Evolutionary conservation across 1,284 basidiomycete species (phyloP), one percentile per base, ranked within the genome.

Genomic region (Xerocomus nothofagi): DNA sequence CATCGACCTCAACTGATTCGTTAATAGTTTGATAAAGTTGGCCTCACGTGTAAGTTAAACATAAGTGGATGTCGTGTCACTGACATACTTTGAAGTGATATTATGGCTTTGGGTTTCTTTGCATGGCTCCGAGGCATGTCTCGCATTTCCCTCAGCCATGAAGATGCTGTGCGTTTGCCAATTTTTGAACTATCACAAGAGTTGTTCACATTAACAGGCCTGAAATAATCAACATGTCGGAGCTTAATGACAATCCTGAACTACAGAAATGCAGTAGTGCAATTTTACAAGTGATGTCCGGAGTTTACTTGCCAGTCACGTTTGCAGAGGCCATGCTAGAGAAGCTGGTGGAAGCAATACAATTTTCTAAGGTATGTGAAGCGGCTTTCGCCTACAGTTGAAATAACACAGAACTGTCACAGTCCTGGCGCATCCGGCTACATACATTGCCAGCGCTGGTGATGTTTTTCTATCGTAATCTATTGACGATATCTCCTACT

Each of bases 381-480:
- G n/a, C 5, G 29, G 11, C 12, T 23, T 6, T 40, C 26, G 12
- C 14, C 5, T 18, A 12, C 4, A 42, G 36, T 33, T 38, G 27
- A 48, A 42, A 55, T 50, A 31, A 53, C 29, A 58, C 30, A 39
- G 3, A 45, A 33, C 44, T 47, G 23, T 46, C 23, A 36, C 53
- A 91, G 87, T 88, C 86, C 17, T 91, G 88, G 87, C 78, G 87
- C 40, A 86, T 91, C 56, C 82, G 88, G 15, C 72, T 88, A 17
- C 82, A 88, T 64, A 84, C 85, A 14, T 67, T 89, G 26, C 84
- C 85, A n/a, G 80, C 84, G 9, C 68, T 88, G 53, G 80, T 89
- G 39, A 86, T 91, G 29, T 93, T 93, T 73, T 92, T 88, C 74
- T 93, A 91, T 67, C 80, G 89, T 51, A 94, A 95, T 66, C 77